Evolutionary conservation across 73 alveolate genomes (phyloP), one percentile per base, ranked within the genome.

Genomic region (Loxodes magnus): DNA sequence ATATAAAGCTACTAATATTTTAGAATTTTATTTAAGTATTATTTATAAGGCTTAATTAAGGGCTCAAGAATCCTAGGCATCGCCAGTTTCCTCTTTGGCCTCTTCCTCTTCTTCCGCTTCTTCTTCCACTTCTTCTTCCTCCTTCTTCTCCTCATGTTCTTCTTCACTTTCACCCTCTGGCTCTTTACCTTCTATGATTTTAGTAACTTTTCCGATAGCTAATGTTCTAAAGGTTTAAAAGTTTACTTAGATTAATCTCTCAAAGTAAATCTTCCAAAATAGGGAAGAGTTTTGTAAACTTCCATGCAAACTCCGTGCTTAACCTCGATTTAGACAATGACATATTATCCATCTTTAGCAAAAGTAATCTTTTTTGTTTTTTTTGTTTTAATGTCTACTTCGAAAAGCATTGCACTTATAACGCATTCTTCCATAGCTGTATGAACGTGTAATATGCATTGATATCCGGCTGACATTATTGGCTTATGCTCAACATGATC

Each of bases 191-290:
- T 35, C 74, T 77, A 59, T 23, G 58, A 54, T 46, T 63, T 77
- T 39, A 77, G 35, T 39, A 14, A 77, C 56, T 72, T 71, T 77
- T 43, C 91, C 91, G 33, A 71, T 53, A n/a, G 76, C 91, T 48
- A 77, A 64, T 50, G 91, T 71, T 15, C n/a, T n/a, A n/a, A n/a
- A n/a, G n/a, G n/a, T n/a, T n/a, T n/a, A n/a, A n/a, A n/a, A n/a
- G n/a, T n/a, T n/a, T 35, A 33, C 69, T 69, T 76, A 12, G 89
- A 94, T 75, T 86, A 88, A 51, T 82, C 90, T 71, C 94, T 81
- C 64, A 86, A 70, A 4, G 90, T 71, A 67, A 86, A 86, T 77
- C 96, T 67, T 56, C 96, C 96, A 38, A 85, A 56, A 51, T 64
- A 48, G 53, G 60, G 54, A 49, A 79, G 48, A n/a, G 66, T 58